Evolutionary conservation across 768 basidiomycete species (phyloP).

Genomic region (Cystofilobasidium ferigula): DNA sequence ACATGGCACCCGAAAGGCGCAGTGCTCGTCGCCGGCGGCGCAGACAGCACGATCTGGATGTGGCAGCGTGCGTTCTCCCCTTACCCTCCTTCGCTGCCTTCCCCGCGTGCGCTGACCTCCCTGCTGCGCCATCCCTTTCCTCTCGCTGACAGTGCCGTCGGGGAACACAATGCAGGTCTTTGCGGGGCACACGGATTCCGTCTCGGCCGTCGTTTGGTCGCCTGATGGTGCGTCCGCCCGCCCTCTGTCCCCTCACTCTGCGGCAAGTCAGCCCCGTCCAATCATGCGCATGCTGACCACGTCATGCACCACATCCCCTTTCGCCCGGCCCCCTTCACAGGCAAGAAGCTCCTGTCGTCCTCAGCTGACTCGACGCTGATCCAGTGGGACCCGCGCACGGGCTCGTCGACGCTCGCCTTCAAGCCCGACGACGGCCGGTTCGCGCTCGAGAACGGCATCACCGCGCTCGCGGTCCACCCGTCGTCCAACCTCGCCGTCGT

Average conservation of each 20-base stretch:
- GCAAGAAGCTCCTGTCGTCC: conserved; percentile 79
- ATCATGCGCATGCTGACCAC: background rate
- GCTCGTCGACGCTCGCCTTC: conserved; percentile 69
- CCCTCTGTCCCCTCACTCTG: background rate
- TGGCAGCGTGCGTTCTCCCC: conserved; percentile 69
- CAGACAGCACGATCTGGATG: conserved; percentile 88
- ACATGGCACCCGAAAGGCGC: conserved; percentile 92
- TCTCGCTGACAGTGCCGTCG: conserved; percentile 60
- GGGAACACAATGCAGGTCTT: conserved; percentile 95
- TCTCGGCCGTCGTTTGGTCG: conserved; percentile 80
- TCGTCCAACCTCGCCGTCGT: conserved; percentile 83
- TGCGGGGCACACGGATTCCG: conserved; percentile 72
- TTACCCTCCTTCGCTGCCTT: background rate
- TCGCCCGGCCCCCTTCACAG: conserved; percentile 43
- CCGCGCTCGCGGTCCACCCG: conserved; percentile 70
- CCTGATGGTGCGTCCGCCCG: conserved; percentile 55
- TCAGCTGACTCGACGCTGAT: conserved; percentile 71
- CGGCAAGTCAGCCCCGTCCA: background rate
- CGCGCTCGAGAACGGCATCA: conserved; percentile 63
- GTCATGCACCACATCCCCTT: background rate
- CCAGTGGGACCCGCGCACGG: conserved; percentile 80
- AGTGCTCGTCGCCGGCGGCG: conserved; percentile 79
- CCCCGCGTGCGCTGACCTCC: background rate
- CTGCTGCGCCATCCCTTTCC: background rate
- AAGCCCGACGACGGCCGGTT: conserved; percentile 60